Evolutionary conservation across 805 yeast genomes (phyloP), one percentile per base, ranked within the genome.

Genomic region (Lipomyces yamadae): DNA sequence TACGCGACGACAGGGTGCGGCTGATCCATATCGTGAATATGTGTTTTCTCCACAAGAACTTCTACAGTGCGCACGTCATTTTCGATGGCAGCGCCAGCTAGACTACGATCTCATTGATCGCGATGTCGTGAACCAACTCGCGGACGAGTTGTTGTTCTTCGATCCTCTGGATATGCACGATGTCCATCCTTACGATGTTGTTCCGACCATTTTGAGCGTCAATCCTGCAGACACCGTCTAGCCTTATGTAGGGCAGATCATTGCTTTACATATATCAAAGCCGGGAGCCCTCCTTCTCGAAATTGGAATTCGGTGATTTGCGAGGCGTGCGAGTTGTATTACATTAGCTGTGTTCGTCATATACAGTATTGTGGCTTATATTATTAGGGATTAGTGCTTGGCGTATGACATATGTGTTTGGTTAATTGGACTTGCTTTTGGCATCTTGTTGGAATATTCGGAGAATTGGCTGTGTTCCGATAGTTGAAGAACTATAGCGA

Each of bases 101-200:
- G n/a, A 29, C 15, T 32, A 29, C 15, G 15, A 7, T 29, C 55
- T 32, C 7, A 32, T 52, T 8, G 55, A 52, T 52, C 34, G 34
- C 15, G 55, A 29, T 6, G 55, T 29, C 15, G 30, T 24, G 7
- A n/a, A 52, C 15, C 55, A 52, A 32, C n/a, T 52, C 34, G 15
- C 55, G n/a, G 55, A 52, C 24, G 55, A 52, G 34, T 34, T n/a
- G 10, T 5, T 52, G 55, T 29, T 52, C n/a, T 24, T 29, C 55
- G 55, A 29, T 2, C 55, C n/a, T 29, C 15, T 24, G 15, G 55
- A 52, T 29, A 29, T 29, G 34, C 55, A 52, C 24, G 34, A 42
- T 4, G 48, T 15, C 18, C 48, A 15, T 18, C 18, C 48, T 5
- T 42, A 42, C 10, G 29, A 42, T 2, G 18, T 13, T 4, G 5